Conservation (phyloP, 176 grass and related monocot genomes). For the Lolium perenne region DNA sequence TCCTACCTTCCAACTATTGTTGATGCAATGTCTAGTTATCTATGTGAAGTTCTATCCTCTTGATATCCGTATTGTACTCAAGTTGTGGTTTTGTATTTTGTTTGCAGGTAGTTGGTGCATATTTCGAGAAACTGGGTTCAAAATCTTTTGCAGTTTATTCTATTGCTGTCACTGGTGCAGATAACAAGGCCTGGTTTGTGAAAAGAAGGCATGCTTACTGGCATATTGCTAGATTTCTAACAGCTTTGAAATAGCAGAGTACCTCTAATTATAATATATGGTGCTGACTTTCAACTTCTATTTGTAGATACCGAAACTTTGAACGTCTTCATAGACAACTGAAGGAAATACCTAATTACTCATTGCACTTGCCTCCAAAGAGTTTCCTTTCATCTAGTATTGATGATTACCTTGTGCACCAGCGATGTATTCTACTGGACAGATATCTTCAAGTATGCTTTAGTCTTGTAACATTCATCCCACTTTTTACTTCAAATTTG, state of each 20-base stretch:
- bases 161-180: conserved; percentile 85
- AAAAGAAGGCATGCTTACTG: conserved; percentile 91
- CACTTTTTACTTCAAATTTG: conserved; percentile 42
- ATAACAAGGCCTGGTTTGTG: conserved; percentile 95
- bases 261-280: conserved; percentile 27
- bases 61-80: conserved; percentile 23
- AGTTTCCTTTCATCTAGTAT: conserved; percentile 96
- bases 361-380: conserved; percentile 94
- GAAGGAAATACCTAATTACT: conserved; percentile 99
- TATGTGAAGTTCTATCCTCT: conserved; percentile 34
- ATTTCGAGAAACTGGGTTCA: conserved; percentile 90
- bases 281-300: conserved; percentile 39
- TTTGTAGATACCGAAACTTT: conserved; percentile 94
- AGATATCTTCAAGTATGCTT: conserved; percentile 93
- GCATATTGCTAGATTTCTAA: conserved; percentile 42
- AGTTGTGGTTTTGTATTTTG: conserved; percentile 34
- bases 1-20: conserved; percentile 2
- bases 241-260: conserved; percentile 26
- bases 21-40: conserved; percentile 28
- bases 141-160: conserved; percentile 99
- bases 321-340: conserved; percentile 86
- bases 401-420: conserved; percentile 98
- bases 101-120: conserved; percentile 94
- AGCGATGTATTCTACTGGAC: conserved; percentile 94
- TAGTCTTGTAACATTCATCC: conserved; percentile 21